A percentile compares a stretch with the other conserved stretches of the same genome.
Conservation (phyloP, 2,329 filamentous ascomycete genomes). For the Metarhizium guizhouense region DNA sequence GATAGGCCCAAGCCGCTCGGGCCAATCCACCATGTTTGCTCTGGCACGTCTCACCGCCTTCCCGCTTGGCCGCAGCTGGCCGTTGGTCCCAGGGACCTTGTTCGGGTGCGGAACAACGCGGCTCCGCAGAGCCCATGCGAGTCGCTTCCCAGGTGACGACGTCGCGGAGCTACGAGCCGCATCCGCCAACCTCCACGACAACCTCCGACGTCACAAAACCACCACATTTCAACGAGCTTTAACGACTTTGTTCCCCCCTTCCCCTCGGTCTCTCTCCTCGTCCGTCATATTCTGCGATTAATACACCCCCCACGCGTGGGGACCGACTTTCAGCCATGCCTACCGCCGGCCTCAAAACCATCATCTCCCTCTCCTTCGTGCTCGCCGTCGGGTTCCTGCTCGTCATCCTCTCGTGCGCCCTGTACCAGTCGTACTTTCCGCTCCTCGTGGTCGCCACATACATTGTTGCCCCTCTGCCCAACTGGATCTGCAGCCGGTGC, state of each 20-base stretch:
- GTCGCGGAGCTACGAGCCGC: not conserved
- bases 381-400: slow-evolving; percentile 98
- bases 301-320: slow-evolving; percentile 7
- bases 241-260: not conserved
- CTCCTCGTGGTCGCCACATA: slow-evolving; percentile 95
- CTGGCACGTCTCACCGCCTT: slow-evolving; percentile 13
- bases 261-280: not conserved
- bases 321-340: slow-evolving; percentile 36
- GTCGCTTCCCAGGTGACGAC: not conserved
- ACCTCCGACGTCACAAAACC: too few species aligned
- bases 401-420: slow-evolving; percentile 92
- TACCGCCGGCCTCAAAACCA: slow-evolving; percentile 93
- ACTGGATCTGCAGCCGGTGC: slow-evolving; percentile 88
- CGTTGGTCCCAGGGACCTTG: not conserved
- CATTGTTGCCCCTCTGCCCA: slow-evolving; percentile 84
- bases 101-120: slow-evolving; percentile 10
- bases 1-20: slow-evolving; percentile 6
- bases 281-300: not conserved
- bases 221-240: too few species aligned
- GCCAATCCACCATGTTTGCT: not conserved
- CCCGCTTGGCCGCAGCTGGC: not conserved
- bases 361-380: slow-evolving; percentile 97
- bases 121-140: not conserved
- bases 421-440: slow-evolving; percentile 91
- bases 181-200: not conserved